Conservation (phyloP, 1,284 basidiomycete genomes). For the Melampsora americana region DNA sequence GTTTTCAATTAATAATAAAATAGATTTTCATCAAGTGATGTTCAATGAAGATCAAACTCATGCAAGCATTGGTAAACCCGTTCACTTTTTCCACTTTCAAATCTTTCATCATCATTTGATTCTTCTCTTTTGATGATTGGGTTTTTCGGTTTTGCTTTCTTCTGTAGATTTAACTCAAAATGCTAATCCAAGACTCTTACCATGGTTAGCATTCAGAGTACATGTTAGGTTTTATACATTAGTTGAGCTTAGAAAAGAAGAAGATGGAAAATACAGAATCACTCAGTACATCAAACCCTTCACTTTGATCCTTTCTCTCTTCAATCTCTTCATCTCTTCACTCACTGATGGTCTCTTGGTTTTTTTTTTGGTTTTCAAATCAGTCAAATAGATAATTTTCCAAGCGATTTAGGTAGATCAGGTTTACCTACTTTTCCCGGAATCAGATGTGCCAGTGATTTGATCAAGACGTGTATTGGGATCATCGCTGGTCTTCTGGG, state of each 20-base stretch:
- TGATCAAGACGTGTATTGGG: too few relatives aligned
- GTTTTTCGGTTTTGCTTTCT: not conserved
- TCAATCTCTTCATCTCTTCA: not conserved
- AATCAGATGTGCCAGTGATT: too few relatives aligned
- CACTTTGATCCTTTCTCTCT: too few relatives aligned
- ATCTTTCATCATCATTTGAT: too few relatives aligned
- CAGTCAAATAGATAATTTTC: conserved; percentile 32
- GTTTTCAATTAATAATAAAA: conserved; percentile 29
- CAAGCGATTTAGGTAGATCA: conserved; percentile 12
- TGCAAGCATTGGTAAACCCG: conserved; percentile 13
- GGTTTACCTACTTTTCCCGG: not conserved
- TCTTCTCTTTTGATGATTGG: too few relatives aligned
- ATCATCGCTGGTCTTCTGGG: too few relatives aligned
- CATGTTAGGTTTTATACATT: conserved; percentile 8
- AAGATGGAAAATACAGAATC: conserved; percentile 32
- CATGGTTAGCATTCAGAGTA: not conserved
- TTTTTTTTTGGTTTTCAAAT: too few relatives aligned
- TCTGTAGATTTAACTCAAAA: conserved; percentile 9
- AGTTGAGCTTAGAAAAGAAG: conserved; percentile 34
- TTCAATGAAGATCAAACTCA: conserved; percentile 28
- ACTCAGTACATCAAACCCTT: conserved; percentile 16
- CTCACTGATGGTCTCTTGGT: too few relatives aligned
- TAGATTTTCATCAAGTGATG: conserved; percentile 37
- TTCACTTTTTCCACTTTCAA: too few relatives aligned
- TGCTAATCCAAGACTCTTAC: not conserved